These are phyloP conservation scores for Pluteus cervinus DNA, from an alignment of 768 basidiomycete species.

Conservation along the genomic window DNA sequence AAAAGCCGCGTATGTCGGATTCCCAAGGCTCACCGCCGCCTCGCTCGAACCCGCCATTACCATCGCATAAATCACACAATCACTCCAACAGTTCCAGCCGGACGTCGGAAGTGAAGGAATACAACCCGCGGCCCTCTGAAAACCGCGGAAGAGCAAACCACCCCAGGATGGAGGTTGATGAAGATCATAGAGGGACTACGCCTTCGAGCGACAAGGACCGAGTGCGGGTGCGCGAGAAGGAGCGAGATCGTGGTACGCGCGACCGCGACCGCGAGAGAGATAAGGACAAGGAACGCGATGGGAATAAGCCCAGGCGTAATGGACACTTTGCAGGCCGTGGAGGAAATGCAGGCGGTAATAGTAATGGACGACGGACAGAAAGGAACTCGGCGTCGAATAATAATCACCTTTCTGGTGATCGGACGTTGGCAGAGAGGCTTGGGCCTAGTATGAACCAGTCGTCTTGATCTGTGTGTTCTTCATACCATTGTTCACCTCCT, in stretches of 20 bases:
- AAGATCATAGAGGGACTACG: slow-evolving; percentile 38
- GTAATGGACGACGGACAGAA: slow-evolving; percentile 23
- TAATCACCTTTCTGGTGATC: slow-evolving; percentile 44
- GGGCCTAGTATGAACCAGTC: slow-evolving; percentile 49
- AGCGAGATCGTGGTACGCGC: slow-evolving; percentile 7
- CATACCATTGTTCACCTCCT: slow-evolving; percentile 3
- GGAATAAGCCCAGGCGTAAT: slow-evolving; percentile 30
- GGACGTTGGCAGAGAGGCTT: slow-evolving; percentile 83
- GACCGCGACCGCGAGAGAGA: slow-evolving; percentile 8
- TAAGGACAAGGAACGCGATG: slow-evolving; percentile 23
- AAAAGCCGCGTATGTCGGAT: slow-evolving; percentile 72
- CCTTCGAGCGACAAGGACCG: slow-evolving; percentile 26
- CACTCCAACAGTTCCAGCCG: slow-evolving; percentile 17
- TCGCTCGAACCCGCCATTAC: slow-evolving; percentile 11
- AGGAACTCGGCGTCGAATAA: slow-evolving; percentile 26
- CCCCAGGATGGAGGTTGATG: slow-evolving; percentile 53
- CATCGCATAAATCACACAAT: slow-evolving; percentile 19
- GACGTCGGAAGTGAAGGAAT: too few species aligned
- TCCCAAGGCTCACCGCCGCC: slow-evolving; percentile 27
- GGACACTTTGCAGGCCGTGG: slow-evolving; percentile 34
- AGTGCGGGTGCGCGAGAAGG: slow-evolving; percentile 16
- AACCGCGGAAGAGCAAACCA: slow-evolving; percentile 17
- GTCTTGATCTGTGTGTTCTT: slow-evolving; percentile 4
- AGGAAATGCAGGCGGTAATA: slow-evolving; percentile 27
- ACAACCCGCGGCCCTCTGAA: too few species aligned